Percentiles rank a stretch among this genome's conserved stretches.
These are phyloP conservation scores for Sonneratia alba DNA, from an alignment of 345 rosid species.

Conservation along the genomic window DNA sequence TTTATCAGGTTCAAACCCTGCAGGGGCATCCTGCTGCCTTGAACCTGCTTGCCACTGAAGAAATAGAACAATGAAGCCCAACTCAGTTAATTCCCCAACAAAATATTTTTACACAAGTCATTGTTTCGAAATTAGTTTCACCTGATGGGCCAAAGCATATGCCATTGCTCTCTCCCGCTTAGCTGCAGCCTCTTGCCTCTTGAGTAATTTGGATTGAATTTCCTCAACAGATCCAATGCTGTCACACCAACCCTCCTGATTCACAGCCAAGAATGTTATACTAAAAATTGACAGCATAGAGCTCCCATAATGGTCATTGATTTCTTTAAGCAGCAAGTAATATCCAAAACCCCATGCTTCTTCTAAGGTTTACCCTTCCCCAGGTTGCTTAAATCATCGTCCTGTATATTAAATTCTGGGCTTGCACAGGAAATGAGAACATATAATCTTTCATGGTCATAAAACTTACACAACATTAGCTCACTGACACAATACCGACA, in stretches of 20 bases:
- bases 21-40: conserved; percentile 49
- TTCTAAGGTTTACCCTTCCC: neutral
- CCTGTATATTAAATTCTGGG: no score
- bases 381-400: no score
- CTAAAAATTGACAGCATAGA: neutral
- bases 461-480: no score
- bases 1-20: conserved; percentile 84
- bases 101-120: neutral
- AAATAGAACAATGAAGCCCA: conserved; percentile 3
- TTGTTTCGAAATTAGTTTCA: conserved; percentile 10
- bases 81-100: neutral
- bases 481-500: no score
- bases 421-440: no score
- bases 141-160: conserved; percentile 98
- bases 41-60: conserved; percentile 96
- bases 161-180: conserved; percentile 99
- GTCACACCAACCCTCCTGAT: conserved; percentile 97
- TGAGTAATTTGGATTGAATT: conserved; percentile 83
- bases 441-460: no score
- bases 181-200: conserved; percentile 98
- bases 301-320: neutral
- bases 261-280: conserved; percentile 10
- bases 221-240: conserved; percentile 91
- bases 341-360: neutral
- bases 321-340: neutral